phyloP scores from a whole-genome alignment of 768 basidiomycete species.

The Mycena albidolilacea region DNA sequence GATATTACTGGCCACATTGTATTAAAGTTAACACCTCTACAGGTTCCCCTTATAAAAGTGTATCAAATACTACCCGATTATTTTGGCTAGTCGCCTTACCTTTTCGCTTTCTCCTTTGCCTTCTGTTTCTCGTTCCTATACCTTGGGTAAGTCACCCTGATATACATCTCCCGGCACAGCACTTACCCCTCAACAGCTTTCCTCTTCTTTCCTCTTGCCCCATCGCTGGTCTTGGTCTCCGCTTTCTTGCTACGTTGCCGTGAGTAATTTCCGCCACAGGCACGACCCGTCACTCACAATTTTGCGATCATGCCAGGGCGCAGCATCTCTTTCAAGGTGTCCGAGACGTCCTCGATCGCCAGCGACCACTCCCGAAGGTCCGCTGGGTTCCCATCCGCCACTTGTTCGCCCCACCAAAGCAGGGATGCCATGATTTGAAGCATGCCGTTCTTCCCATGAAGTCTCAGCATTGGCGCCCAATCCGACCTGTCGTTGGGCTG shows the following conservation, averaged over 20 bases:
- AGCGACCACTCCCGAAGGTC: background rate
- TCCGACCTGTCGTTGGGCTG: background rate
- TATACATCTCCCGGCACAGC: background rate
- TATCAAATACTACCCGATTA: too few relatives aligned
- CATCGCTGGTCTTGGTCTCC: background rate
- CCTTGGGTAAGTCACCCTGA: too few relatives aligned
- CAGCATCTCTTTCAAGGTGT: background rate
- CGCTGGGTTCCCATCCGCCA: background rate
- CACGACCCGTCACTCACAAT: background rate
- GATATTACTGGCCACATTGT: too few relatives aligned
- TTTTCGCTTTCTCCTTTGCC: too few relatives aligned
- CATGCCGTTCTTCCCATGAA: background rate
- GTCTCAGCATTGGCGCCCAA: background rate
- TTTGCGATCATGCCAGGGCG: background rate
- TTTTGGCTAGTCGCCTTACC: too few relatives aligned
- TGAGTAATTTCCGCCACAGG: background rate
- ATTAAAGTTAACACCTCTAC: too few relatives aligned
- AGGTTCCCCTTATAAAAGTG: too few relatives aligned
- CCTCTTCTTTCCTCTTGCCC: background rate
- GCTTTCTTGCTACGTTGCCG: background rate
- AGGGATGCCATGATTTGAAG: background rate
- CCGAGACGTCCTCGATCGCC: background rate
- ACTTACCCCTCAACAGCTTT: background rate
- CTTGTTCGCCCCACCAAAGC: background rate
- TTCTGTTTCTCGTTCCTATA: too few relatives aligned